Conservation (phyloP, 2,329 filamentous ascomycete species). For the Paecilomyces formosus region DNA sequence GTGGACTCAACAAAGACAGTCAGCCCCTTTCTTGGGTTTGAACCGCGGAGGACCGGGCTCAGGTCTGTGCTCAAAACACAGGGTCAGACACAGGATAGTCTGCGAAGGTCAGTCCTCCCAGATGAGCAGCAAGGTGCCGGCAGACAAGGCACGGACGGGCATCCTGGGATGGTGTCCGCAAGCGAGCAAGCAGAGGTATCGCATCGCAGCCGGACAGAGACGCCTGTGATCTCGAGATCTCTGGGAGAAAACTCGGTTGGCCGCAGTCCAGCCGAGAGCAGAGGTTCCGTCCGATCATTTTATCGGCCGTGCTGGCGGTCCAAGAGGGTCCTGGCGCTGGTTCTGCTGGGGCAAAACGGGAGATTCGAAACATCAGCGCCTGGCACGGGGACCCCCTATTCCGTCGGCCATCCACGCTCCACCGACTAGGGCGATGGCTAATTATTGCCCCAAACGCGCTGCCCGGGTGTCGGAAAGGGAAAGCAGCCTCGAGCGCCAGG, state of each 20-base stretch:
- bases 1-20: not conserved
- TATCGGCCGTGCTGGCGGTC: not conserved
- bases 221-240: not conserved
- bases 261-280: not conserved
- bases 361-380: constrained; percentile 2
- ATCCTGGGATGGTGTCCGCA: not conserved
- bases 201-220: not conserved
- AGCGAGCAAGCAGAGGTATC: not conserved
- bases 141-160: not conserved
- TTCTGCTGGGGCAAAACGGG: not conserved
- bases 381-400: not conserved
- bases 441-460: not conserved
- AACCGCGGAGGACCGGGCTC: not conserved
- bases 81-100: not conserved
- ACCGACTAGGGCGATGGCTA: not conserved
- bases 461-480: not conserved
- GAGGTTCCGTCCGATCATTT: not conserved
- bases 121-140: not conserved
- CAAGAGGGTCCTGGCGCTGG: not conserved
- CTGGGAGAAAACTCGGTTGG: not conserved
- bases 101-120: not conserved
- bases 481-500: not conserved
- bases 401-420: not conserved
- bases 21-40: not conserved
- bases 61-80: not conserved